Evolutionary conservation across 495 filamentous ascomycete genomes (phyloP), one percentile per base, ranked within the genome.

Genomic region (Daldinia vernicosa): DNA sequence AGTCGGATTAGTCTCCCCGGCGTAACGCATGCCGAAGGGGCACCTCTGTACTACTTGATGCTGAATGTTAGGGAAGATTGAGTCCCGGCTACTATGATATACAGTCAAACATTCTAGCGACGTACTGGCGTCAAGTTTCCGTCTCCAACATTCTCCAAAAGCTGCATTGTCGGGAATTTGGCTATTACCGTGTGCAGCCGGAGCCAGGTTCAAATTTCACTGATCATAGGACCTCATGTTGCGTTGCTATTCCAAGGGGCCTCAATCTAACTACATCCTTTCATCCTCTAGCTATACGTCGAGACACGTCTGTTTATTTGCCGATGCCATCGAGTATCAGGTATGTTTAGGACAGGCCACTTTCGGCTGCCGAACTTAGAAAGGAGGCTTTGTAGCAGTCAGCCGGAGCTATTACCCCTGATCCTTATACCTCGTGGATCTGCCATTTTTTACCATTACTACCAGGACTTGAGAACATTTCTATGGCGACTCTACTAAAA

Each of bases 161-260:
- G 63, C 4, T 68, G 69, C 69, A 68, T 72, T 33, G n/a, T 67
- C 69, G 63, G 54, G 55, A 72, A 64, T 72, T 67, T 72, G 64
- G 69, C 43, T 72, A 68, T 72, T 67, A 72, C 69, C 55, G 69
- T 60, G 59, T 67, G 55, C 59, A 56, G 55, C 60, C 64, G 50
- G 50, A 26, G 43, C 43, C 50, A 58, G 60, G 50, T 39, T 54
- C 60, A 55, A 43, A 58, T 67, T 64, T 68, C 50, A 24, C 27
- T 33, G 47, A 60, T 72, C 69, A 72, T 67, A 64, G 22, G 64
- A 68, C 32, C 59, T 24, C 27, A 32, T 8, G 37, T 67, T 64
- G 33, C 57, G 69, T 65, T n/a, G 62, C 55, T 52, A 27, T 60
- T 32, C 47, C 59, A 51, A 58, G 43, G 43, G 54, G 22, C 24